phyloP scores from a whole-genome alignment of 2,329 filamentous ascomycete genomes.

The Diaporthe capsici region DNA sequence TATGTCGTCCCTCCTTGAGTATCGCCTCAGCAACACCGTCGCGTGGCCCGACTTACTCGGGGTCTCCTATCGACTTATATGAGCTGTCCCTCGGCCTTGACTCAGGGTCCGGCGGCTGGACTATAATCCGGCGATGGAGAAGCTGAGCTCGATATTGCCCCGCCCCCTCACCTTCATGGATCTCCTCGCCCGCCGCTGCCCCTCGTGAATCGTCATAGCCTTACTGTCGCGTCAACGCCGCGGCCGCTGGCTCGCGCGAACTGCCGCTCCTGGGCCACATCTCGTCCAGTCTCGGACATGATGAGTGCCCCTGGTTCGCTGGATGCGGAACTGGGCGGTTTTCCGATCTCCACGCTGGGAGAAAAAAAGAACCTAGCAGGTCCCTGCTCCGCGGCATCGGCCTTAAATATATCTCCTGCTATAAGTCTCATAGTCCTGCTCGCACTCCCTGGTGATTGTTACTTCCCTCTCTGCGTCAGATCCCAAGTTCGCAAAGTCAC shows the following conservation, averaged over 20 bases:
- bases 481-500: not conserved
- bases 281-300: not conserved
- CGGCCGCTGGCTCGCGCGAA: conserved; percentile 22
- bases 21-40: not conserved
- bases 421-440: not conserved
- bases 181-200: conserved; percentile 16
- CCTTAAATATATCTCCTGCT: conserved; percentile 7
- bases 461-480: not conserved
- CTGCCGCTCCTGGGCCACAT: conserved; percentile 26
- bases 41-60: not conserved
- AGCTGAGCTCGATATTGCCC: conserved; percentile 18
- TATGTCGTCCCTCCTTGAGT: not conserved
- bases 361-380: conserved; percentile 4
- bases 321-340: not conserved
- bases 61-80: conserved; percentile 4
- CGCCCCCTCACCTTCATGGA: conserved; percentile 32
- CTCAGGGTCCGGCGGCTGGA: conserved; percentile 27
- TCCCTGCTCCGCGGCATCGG: conserved; percentile 25
- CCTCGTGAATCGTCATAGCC: conserved; percentile 28
- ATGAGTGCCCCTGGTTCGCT: conserved; percentile 7
- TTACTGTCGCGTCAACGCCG: not conserved
- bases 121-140: conserved; percentile 27
- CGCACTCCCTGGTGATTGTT: not conserved
- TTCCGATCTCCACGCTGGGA: conserved; percentile 19
- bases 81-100: conserved; percentile 6